These are phyloP conservation scores for Meira nashicola DNA, from an alignment of 1,284 basidiomycete genomes.

Conservation along the genomic window DNA sequence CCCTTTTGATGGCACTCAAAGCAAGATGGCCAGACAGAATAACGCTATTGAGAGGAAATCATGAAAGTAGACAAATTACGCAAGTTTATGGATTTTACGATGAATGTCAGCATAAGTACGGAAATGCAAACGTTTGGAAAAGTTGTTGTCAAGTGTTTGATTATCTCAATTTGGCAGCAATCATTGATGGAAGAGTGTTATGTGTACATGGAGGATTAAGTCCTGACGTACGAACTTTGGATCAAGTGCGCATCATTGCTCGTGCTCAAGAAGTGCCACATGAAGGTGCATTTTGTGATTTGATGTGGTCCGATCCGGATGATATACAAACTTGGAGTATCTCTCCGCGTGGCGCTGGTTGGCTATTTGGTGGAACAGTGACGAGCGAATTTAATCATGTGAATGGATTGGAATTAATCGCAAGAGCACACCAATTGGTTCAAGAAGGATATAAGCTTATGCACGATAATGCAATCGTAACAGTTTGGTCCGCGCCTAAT, in stretches of 20 bases:
- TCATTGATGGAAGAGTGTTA: slow-evolving; percentile 82
- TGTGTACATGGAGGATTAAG: slow-evolving; percentile 91
- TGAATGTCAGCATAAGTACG: slow-evolving; percentile 94
- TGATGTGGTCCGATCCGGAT: slow-evolving; percentile 98
- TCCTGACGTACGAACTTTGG: slow-evolving; percentile 40
- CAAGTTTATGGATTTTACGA: slow-evolving; percentile 98
- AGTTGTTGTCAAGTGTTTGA: slow-evolving; percentile 93
- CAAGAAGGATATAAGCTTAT: slow-evolving; percentile 57
- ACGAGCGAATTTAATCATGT: slow-evolving; percentile 91
- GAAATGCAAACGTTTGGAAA: slow-evolving; percentile 88
- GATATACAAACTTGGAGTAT: slow-evolving; percentile 94
- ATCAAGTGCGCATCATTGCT: slow-evolving; percentile 79
- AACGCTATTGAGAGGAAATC: slow-evolving; percentile 85
- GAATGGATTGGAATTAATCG: slow-evolving; percentile 76
- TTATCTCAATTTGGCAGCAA: slow-evolving; percentile 84
- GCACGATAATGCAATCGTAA: slow-evolving; percentile 40
- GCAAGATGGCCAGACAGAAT: slow-evolving; percentile 89
- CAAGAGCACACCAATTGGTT: slow-evolving; percentile 87
- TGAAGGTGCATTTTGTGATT: slow-evolving; percentile 90
- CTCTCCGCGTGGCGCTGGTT: slow-evolving; percentile 87
- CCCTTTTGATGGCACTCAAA: slow-evolving; percentile 80
- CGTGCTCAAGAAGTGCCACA: slow-evolving; percentile 96
- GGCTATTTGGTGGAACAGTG: slow-evolving; percentile 85
- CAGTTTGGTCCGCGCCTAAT: slow-evolving; percentile 42
- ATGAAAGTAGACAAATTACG: slow-evolving; percentile 92